Percentiles rank a stretch among this genome's conserved stretches.
These are phyloP conservation scores for Mychonastes homosphaera DNA, from an alignment of 139 green algal genomes.

Conservation along the genomic window DNA sequence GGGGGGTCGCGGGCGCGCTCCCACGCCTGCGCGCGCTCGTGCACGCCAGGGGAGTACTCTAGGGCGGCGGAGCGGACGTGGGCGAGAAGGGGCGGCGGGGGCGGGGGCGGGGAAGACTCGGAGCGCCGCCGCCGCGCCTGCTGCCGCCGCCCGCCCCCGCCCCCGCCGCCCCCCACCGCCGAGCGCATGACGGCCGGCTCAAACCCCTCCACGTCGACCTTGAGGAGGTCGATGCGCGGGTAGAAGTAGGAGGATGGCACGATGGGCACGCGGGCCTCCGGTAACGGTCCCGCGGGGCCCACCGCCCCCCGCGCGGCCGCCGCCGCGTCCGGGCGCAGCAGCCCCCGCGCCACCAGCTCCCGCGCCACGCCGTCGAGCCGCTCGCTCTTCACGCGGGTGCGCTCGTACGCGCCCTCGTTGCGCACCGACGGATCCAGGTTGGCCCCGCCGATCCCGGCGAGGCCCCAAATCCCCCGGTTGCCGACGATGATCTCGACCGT, in stretches of 20 bases:
- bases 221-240: too few species aligned
- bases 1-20: slow-evolving; percentile 18
- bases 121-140: not conserved
- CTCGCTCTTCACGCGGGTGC: slow-evolving; percentile 16
- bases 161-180: not conserved
- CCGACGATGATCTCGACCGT: slow-evolving; percentile 15
- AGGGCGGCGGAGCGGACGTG: slow-evolving; percentile 4
- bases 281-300: not conserved
- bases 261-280: slow-evolving; percentile 27
- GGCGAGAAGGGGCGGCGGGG: not conserved
- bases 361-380: slow-evolving; percentile 23
- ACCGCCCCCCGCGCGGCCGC: not conserved
- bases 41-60: slow-evolving; percentile 51
- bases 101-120: not conserved
- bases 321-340: not conserved
- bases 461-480: slow-evolving; percentile 53
- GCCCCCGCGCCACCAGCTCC: not conserved
- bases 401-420: slow-evolving; percentile 29
- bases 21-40: slow-evolving; percentile 9
- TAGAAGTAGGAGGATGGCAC: too few species aligned
- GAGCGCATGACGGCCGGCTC: slow-evolving; percentile 43
- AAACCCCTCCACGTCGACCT: slow-evolving; percentile 67
- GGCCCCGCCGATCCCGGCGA: slow-evolving; percentile 42
- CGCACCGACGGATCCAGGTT: slow-evolving; percentile 51
- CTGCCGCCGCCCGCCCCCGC: not conserved